phyloP scores from a whole-genome alignment of 1,139 yeast genomes.

The Hyphopichia pseudoburtonii region DNA sequence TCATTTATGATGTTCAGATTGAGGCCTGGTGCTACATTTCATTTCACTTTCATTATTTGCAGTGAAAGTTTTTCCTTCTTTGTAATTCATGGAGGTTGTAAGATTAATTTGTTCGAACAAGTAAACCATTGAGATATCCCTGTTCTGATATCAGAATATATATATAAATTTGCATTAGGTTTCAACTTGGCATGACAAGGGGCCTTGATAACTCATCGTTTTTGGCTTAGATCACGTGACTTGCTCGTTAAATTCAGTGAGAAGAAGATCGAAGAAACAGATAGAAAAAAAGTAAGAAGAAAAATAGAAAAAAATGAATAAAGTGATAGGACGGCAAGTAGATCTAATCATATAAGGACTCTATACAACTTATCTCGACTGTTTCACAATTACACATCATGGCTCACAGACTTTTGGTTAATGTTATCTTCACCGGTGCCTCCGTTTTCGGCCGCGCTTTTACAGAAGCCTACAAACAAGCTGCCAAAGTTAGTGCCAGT shows the following conservation, averaged over 20 bases:
- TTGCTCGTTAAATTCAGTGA: too few species aligned
- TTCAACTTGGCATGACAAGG: too few species aligned
- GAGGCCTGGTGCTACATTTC: conserved; percentile 51
- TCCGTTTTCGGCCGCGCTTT: conserved; percentile 95
- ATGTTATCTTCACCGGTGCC: conserved; percentile 91
- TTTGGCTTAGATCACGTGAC: not conserved
- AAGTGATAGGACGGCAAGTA: not conserved
- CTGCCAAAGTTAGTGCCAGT: conserved; percentile 79
- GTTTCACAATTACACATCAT: conserved; percentile 15
- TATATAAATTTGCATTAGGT: too few species aligned
- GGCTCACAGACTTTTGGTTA: conserved; percentile 92
- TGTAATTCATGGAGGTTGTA: too few species aligned
- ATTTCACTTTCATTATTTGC: too few species aligned
- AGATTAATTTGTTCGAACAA: too few species aligned
- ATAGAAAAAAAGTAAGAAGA: not conserved
- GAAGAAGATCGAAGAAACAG: too few species aligned
- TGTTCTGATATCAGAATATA: too few species aligned
- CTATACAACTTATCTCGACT: not conserved
- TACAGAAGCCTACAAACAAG: conserved; percentile 95
- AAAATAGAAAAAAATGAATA: too few species aligned
- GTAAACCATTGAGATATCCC: not conserved
- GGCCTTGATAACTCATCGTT: too few species aligned
- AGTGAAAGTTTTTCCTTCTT: too few species aligned
- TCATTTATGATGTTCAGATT: conserved; percentile 34
- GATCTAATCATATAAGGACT: not conserved